Evolutionary conservation across 345 rosid genomes (phyloP).

Genomic region (Citrus sinensis): DVS_A1.0 CM039165.1:33245001-33245500

Average conservation of each 20-base stretch:
- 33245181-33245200: not conserved
- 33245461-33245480: not conserved
- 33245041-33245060: conserved; percentile 25
- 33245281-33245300: not conserved
- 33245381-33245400: conserved; percentile 32
- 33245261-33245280: not conserved
- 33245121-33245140: not conserved
- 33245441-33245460: not conserved
- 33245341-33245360: conserved; percentile 31
- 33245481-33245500: not conserved
- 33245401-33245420: conserved; percentile 28
- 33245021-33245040: conserved; percentile 35
- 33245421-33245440: conserved; percentile 54
- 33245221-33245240: not conserved
- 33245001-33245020: conserved; percentile 42
- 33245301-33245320: not conserved
- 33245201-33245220: not conserved
- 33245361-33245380: conserved; percentile 21
- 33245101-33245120: not conserved
- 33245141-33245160: not conserved
- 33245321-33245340: conserved; percentile 56
- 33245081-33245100: conserved; percentile 39
- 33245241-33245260: not conserved
- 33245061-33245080: conserved; percentile 47
- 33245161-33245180: not conserved